These are phyloP conservation scores for Kwoniella shandongensis DNA, from an alignment of 768 basidiomycete genomes.

Conservation along the genomic window DNA sequence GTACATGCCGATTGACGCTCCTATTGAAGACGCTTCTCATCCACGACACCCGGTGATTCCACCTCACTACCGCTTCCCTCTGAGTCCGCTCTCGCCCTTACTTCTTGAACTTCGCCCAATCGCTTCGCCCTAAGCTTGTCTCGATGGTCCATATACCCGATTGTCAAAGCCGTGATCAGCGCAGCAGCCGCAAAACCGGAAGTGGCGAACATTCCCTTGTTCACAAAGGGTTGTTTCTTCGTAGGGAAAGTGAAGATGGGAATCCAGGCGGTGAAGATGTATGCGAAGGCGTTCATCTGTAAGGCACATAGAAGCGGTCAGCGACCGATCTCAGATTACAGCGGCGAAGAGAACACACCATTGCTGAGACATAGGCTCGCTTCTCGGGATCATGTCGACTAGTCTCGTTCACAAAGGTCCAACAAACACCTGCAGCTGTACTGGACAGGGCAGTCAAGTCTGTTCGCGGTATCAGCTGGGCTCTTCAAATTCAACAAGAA, in stretches of 20 bases:
- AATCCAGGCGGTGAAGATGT: slow-evolving; percentile 40
- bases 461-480: neutral
- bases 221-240: slow-evolving; percentile 33
- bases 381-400: slow-evolving; percentile 38
- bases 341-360: slow-evolving; percentile 17
- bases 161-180: slow-evolving; percentile 24
- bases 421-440: slow-evolving; percentile 25
- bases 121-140: slow-evolving; percentile 11
- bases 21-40: no score
- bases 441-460: slow-evolving; percentile 27
- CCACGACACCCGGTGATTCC: no score
- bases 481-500: neutral
- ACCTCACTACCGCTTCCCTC: neutral
- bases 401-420: slow-evolving; percentile 36
- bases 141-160: slow-evolving; percentile 30
- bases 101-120: neutral
- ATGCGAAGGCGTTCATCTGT: slow-evolving; percentile 42
- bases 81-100: neutral
- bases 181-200: slow-evolving; percentile 29
- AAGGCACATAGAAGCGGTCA: neutral
- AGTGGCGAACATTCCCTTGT: slow-evolving; percentile 31
- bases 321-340: neutral
- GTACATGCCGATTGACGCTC: no score
- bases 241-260: slow-evolving; percentile 47
- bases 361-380: slow-evolving; percentile 36